Percentiles rank a stretch among this genome's conserved stretches.
phyloP scores from a whole-genome alignment of 2,329 filamentous ascomycete species.

The Aspergillus fischeri region DNA sequence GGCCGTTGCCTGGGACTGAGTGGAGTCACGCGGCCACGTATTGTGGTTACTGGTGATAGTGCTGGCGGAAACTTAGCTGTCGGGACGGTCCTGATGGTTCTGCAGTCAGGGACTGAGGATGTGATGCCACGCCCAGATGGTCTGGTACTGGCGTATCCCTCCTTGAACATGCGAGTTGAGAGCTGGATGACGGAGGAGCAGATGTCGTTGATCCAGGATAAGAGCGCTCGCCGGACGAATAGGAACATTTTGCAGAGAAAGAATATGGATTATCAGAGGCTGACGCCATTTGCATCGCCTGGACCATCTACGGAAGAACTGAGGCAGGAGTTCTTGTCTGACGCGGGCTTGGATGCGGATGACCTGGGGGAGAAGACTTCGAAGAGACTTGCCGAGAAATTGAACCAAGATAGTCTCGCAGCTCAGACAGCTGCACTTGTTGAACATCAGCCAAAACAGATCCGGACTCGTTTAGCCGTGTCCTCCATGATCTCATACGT shows the following conservation, averaged over 20 bases:
- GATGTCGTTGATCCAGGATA: conserved; percentile 87
- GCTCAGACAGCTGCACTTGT: conserved; percentile 32
- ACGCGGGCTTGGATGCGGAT: conserved; percentile 11
- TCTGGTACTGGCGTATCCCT: conserved; percentile 81
- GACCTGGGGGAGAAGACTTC: conserved; percentile 20
- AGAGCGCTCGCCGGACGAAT: conserved; percentile 73
- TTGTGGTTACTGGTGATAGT: conserved; percentile 74
- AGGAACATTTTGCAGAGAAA: conserved; percentile 74
- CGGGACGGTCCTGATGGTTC: conserved; percentile 79
- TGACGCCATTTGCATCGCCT: conserved; percentile 71
- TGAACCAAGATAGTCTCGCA: conserved; percentile 30
- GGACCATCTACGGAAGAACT: conserved; percentile 70
- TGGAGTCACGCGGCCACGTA: conserved; percentile 60
- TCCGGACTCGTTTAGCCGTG: conserved; percentile 85
- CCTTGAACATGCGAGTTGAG: conserved; percentile 92
- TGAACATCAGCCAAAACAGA: conserved; percentile 42
- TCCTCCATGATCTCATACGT: conserved; percentile 98
- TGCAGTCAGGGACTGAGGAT: conserved; percentile 65
- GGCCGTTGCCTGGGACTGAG: conserved; percentile 73
- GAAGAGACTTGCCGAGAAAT: conserved; percentile 23
- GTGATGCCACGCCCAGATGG: conserved; percentile 72
- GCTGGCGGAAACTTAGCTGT: conserved; percentile 79
- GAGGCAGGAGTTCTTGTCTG: conserved; percentile 14
- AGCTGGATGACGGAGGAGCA: conserved; percentile 99
- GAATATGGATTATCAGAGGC: conserved; percentile 78